Evolutionary conservation across 305 asterid genomes (phyloP).

Genomic region (Rubia balearica): DNA sequence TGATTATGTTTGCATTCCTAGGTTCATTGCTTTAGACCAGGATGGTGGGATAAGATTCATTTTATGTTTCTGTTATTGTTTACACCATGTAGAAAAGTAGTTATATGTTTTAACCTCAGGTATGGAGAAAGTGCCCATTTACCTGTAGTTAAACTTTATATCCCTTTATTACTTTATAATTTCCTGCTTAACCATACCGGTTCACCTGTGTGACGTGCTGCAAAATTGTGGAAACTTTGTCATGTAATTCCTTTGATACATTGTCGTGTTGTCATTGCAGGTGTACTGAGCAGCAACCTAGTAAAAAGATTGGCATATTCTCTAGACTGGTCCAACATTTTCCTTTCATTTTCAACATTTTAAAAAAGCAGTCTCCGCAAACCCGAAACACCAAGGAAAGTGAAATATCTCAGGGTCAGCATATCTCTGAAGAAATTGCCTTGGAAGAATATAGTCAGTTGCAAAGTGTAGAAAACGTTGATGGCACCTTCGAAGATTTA

Average conservation of each 20-base stretch:
- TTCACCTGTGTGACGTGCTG: background rate
- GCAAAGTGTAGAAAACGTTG: constrained; percentile 21
- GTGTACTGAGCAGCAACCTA: constrained; percentile 34
- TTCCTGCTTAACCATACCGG: background rate
- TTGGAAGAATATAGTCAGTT: constrained; percentile 26
- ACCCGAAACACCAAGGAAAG: constrained; percentile 29
- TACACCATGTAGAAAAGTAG: background rate
- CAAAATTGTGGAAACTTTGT: background rate
- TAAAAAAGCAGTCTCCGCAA: constrained; percentile 56
- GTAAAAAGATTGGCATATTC: constrained; percentile 56
- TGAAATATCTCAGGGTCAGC: constrained; percentile 22
- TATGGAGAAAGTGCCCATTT: background rate
- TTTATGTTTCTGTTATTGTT: background rate
- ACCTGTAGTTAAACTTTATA: background rate
- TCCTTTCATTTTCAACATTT: constrained; percentile 73
- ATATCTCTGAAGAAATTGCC: constrained; percentile 30
- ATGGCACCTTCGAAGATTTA: constrained; percentile 31
- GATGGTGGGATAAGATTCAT: background rate
- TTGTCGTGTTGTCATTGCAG: constrained; percentile 36
- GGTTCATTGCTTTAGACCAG: background rate
- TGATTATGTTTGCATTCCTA: background rate
- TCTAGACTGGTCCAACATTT: constrained; percentile 68
- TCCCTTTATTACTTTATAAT: background rate
- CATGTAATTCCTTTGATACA: constrained; percentile 15
- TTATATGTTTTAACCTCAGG: background rate